phyloP scores from a whole-genome alignment of 257 asterid genomes.

The Nicotiana paniculata region DNA sequence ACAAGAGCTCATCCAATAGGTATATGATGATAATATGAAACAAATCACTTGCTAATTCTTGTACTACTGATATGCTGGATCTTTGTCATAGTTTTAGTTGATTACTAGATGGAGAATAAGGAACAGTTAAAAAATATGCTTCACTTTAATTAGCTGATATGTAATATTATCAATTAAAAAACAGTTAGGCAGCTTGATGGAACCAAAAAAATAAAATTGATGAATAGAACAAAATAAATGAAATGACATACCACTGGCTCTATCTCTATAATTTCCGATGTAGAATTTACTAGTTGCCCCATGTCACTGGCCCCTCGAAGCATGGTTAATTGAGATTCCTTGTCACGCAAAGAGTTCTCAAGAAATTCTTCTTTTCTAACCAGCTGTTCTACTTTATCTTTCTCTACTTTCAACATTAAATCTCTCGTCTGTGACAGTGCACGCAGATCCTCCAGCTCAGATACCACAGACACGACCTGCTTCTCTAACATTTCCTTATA shows the following conservation, averaged over 20 bases:
- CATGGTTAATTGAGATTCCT: conserved; percentile 61
- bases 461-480: conserved; percentile 51
- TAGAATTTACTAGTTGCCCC: conserved; percentile 39
- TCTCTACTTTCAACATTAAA: conserved; percentile 60
- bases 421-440: conserved; percentile 45
- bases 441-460: conserved; percentile 85
- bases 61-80: neutral
- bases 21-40: neutral
- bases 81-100: neutral
- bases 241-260: conserved; percentile 67
- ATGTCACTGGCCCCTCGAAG: conserved; percentile 59
- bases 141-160: neutral
- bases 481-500: conserved; percentile 54
- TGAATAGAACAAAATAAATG: conserved; percentile 10
- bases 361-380: conserved; percentile 52
- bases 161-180: neutral
- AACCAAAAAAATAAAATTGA: conserved; percentile 1
- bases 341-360: conserved; percentile 56
- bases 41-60: neutral
- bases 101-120: neutral
- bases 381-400: conserved; percentile 64
- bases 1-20: neutral
- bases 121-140: neutral
- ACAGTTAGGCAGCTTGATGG: conserved; percentile 6
- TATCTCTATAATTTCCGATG: conserved; percentile 81